These are phyloP conservation scores for Boletus rex-veris DNA, from an alignment of 768 basidiomycete genomes.

Conservation along the genomic window DNA sequence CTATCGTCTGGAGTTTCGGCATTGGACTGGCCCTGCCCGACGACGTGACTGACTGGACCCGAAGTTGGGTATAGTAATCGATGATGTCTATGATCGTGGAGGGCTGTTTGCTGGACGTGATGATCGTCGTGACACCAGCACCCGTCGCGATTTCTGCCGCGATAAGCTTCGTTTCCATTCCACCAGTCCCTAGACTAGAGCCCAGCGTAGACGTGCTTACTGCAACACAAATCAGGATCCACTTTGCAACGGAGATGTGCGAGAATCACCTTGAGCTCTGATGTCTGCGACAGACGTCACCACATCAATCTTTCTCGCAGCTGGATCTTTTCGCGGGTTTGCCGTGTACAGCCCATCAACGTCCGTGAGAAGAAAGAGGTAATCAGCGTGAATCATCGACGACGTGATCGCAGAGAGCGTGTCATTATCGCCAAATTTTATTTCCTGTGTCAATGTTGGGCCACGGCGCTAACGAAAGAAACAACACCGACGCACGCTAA, in stretches of 20 bases:
- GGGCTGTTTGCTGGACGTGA: slow-evolving; percentile 80
- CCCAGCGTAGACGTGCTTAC: slow-evolving; percentile 93
- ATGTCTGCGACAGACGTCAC: slow-evolving; percentile 83
- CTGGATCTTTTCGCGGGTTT: slow-evolving; percentile 88
- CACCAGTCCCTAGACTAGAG: slow-evolving; percentile 91
- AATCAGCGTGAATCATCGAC: slow-evolving; percentile 97
- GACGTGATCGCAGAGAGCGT: slow-evolving; percentile 96
- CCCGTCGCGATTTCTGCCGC: slow-evolving; percentile 97
- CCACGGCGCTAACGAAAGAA: neutral
- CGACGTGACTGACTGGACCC: slow-evolving; percentile 36
- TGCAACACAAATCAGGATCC: slow-evolving; percentile 26
- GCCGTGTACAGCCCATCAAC: slow-evolving; percentile 95
- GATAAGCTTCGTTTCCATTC: slow-evolving; percentile 99
- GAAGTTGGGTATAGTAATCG: slow-evolving; percentile 59
- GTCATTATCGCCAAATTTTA: slow-evolving; percentile 99
- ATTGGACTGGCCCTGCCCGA: slow-evolving; percentile 28
- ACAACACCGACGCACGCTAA: slow-evolving; percentile 64
- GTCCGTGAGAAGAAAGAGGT: slow-evolving; percentile 93
- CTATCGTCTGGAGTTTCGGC: slow-evolving; percentile 19
- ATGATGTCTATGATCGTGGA: slow-evolving; percentile 77
- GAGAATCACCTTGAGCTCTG: slow-evolving; percentile 64
- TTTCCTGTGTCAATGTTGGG: slow-evolving; percentile 62
- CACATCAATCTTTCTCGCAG: slow-evolving; percentile 73
- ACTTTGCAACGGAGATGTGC: neutral
- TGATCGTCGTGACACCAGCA: slow-evolving; percentile 90